A percentile compares a stretch with the other conserved stretches of the same genome.
Conservation (phyloP, 1,139 yeast genomes). For the Candida pseudoviswanathii region DNA sequence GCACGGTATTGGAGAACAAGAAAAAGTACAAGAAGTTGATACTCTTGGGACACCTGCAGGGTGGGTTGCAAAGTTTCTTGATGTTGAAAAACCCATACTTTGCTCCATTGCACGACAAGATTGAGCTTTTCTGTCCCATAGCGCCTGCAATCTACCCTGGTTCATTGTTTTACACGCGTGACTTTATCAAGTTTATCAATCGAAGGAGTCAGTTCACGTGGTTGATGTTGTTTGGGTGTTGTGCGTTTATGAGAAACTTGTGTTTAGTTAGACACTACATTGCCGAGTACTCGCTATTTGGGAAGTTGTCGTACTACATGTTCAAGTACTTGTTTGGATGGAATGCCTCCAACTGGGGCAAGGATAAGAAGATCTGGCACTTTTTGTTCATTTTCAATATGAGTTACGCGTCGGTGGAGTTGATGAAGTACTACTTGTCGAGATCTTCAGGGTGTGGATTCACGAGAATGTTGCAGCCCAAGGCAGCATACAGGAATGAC, state of each 20-base stretch:
- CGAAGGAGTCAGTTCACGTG: conserved; percentile 37
- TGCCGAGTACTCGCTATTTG: conserved; percentile 53
- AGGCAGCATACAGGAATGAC: conserved; percentile 33
- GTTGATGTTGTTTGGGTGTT: conserved; percentile 58
- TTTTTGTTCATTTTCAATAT: conserved; percentile 88
- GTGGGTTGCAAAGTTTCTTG: conserved; percentile 82
- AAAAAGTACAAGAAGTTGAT: conserved; percentile 53
- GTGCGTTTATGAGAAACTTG: conserved; percentile 62
- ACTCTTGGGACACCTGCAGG: conserved; percentile 87
- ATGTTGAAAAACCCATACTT: conserved; percentile 47
- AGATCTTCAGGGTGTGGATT: conserved; percentile 47
- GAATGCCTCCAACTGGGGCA: conserved; percentile 75
- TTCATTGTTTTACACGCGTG: conserved; percentile 56
- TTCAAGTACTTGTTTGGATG: conserved; percentile 85
- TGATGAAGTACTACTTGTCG: conserved; percentile 90
- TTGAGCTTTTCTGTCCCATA: conserved; percentile 71
- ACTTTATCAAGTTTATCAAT: conserved; percentile 60
- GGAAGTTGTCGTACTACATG: conserved; percentile 70
- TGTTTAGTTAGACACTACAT: conserved; percentile 49
- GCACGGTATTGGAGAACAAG: conserved; percentile 51
- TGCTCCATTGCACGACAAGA: conserved; percentile 39
- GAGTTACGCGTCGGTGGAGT: conserved; percentile 71
- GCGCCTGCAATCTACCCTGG: conserved; percentile 96
- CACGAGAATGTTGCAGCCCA: conserved; percentile 39
- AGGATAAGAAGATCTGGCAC: conserved; percentile 58